phyloP scores from a whole-genome alignment of 345 rosid species.

The Pugionium dolabratum region DNA sequence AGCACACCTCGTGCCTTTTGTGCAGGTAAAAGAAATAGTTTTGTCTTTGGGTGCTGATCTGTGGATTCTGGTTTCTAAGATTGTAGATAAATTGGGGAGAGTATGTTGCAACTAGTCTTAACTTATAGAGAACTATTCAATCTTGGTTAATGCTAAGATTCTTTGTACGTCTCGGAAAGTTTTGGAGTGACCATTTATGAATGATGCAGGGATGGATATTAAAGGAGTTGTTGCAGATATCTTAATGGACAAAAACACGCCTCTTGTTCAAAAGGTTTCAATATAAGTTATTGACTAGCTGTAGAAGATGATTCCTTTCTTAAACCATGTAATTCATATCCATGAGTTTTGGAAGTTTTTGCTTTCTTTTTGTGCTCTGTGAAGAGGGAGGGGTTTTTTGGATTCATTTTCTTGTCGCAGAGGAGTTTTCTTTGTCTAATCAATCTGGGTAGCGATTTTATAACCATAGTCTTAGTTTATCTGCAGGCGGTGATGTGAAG shows the following conservation, averaged over 20 bases:
- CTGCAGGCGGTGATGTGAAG: constrained; percentile 98
- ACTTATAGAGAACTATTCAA: neutral
- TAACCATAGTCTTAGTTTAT: constrained; percentile 55
- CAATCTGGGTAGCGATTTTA: constrained; percentile 5
- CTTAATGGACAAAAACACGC: constrained; percentile 63
- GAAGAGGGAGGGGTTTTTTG: neutral
- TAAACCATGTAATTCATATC: neutral
- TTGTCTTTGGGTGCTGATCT: neutral
- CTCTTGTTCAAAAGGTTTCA: constrained; percentile 78
- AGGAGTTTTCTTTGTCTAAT: constrained; percentile 1
- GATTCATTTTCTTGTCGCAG: constrained; percentile 3
- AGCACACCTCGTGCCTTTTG: constrained; percentile 83
- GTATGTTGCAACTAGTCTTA: neutral
- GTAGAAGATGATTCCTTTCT: constrained; percentile 19
- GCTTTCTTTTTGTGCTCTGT: neutral
- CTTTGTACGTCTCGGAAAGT: constrained; percentile 29
- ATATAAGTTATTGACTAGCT: constrained; percentile 13
- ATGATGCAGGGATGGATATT: constrained; percentile 86
- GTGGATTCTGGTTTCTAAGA: constrained; percentile 23
- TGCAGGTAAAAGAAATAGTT: constrained; percentile 52
- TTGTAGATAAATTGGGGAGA: constrained; percentile 3
- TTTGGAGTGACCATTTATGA: constrained; percentile 45
- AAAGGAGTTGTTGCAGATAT: constrained; percentile 86
- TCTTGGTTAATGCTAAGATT: constrained; percentile 3
- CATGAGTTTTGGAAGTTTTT: constrained; percentile 1